Conservation (phyloP, 2,329 filamentous ascomycete genomes). For the Aspergillus tanneri region DNA sequence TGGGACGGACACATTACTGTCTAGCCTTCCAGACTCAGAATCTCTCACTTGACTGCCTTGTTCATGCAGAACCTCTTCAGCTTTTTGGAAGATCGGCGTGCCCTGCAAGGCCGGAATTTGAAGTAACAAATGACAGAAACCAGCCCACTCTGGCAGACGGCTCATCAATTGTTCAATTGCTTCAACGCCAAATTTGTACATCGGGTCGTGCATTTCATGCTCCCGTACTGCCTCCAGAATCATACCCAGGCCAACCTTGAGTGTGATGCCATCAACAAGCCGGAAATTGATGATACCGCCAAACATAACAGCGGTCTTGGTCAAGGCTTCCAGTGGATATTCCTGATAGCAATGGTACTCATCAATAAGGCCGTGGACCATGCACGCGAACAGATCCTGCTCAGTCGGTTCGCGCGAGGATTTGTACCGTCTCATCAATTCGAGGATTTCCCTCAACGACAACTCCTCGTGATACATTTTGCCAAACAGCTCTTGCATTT, state of each 20-base stretch:
- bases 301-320: slow-evolving; percentile 93
- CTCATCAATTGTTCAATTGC: slow-evolving; percentile 84
- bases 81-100: slow-evolving; percentile 80
- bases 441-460: slow-evolving; percentile 80
- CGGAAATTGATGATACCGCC: slow-evolving; percentile 95
- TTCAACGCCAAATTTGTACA: slow-evolving; percentile 98
- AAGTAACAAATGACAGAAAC: slow-evolving; percentile 81
- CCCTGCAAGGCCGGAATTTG: slow-evolving; percentile 78
- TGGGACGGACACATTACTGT: slow-evolving; percentile 34
- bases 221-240: slow-evolving; percentile 94
- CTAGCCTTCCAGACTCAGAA: slow-evolving; percentile 44
- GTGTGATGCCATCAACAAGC: slow-evolving; percentile 81
- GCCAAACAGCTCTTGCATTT: slow-evolving; percentile 98
- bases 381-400: slow-evolving; percentile 95
- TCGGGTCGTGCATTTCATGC: slow-evolving; percentile 75
- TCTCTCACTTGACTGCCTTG: slow-evolving; percentile 61
- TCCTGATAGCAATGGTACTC: slow-evolving; percentile 95
- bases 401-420: slow-evolving; percentile 78
- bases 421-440: slow-evolving; percentile 82
- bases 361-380: slow-evolving; percentile 97
- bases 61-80: slow-evolving; percentile 74
- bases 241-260: slow-evolving; percentile 95
- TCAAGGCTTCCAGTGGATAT: slow-evolving; percentile 92
- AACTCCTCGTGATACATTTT: slow-evolving; percentile 94
- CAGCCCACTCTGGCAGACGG: slow-evolving; percentile 89